Base-by-base conservation (phyloP, 2,329 filamentous ascomycete species). In the Rosellinia necatrix region DNA sequence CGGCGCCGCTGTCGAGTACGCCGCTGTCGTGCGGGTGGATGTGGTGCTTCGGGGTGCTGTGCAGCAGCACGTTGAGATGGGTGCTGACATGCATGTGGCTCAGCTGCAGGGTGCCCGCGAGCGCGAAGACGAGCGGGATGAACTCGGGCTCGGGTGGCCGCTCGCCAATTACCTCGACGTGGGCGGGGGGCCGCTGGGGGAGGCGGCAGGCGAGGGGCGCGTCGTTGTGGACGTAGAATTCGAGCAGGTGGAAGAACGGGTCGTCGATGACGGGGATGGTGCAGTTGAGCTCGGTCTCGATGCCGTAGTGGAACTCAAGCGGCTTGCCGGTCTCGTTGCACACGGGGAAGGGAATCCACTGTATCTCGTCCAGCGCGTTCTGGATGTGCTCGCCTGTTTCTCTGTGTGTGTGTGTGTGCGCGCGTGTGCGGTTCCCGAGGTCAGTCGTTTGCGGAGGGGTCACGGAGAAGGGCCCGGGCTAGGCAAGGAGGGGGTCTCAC, bases 201-300 rank as follows among this genome's bases (percentile, higher is more conserved):
- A 97, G 84, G 49, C 94, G 92, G 75, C 94, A 99, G 51, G 91
- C 87, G 46, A 97, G 81, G 8, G 94, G 94, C 15, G 92, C 92
- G 75, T 99, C 94, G 77, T 89, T 92, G 81, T 97, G 94, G 72
- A 97, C 88, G 81, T 97, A 97, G 81, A 97, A 97, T 77, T 97
- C 90, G 77, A 93, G 87, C 48, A 93, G 83, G 75, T 94, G 90
- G 80, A 91, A 94, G 80, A 92, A 88, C 35, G 88, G 83, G 71
- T 93, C 90, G 67, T 83, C 81, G 66, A 93, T 81, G 75, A 90
- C 82, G 69, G 88, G 79, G 66, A 94, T 86, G 52, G 90, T 94
- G 79, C 90, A 94, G 77, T 93, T 93, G 65, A 91, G 75, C 71
- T 96, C 92, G 75, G 75, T 77, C 71, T 93, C 90, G 64, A 89